phyloP scores from a whole-genome alignment of 805 yeast genomes.

The Ogataea neopini region DNA sequence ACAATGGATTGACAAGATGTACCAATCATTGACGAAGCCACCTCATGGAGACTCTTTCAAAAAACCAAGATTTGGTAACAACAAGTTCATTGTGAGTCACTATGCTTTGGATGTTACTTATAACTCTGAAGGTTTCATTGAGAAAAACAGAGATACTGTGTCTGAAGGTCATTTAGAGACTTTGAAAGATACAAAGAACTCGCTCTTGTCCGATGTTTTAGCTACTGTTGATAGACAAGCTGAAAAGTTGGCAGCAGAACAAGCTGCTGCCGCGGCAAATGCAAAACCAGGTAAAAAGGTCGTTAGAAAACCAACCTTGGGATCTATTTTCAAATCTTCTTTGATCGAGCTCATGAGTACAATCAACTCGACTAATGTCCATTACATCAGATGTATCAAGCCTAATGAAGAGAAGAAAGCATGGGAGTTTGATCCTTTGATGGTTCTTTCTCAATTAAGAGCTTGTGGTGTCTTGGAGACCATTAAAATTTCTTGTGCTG shows the following conservation, averaged over 20 bases:
- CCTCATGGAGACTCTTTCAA: constrained; percentile 78
- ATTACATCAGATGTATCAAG: constrained; percentile 94
- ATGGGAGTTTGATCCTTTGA: constrained; percentile 92
- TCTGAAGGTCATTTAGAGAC: constrained; percentile 94
- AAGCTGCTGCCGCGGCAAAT: constrained; percentile 35
- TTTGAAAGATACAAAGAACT: constrained; percentile 66
- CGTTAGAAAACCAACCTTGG: constrained; percentile 85
- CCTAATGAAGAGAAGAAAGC: constrained; percentile 94
- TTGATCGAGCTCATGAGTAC: constrained; percentile 91
- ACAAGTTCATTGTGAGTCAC: constrained; percentile 86
- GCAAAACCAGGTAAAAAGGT: constrained; percentile 39
- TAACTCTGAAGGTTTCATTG: constrained; percentile 92
- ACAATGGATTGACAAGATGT: constrained; percentile 88
- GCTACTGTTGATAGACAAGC: constrained; percentile 61
- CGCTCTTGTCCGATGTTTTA: constrained; percentile 63
- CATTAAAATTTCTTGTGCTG: constrained; percentile 94
- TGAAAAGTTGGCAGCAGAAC: constrained; percentile 40
- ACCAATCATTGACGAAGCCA: constrained; percentile 77
- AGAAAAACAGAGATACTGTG: constrained; percentile 95
- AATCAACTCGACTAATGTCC: constrained; percentile 92
- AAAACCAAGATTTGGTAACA: constrained; percentile 92
- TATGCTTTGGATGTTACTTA: constrained; percentile 94
- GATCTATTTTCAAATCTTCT: constrained; percentile 90
- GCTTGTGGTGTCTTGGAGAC: constrained; percentile 99
- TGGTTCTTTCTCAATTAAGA: constrained; percentile 92